phyloP scores from a whole-genome alignment of 2,329 filamentous ascomycete species.

The Ceratocystis destructans region DNA sequence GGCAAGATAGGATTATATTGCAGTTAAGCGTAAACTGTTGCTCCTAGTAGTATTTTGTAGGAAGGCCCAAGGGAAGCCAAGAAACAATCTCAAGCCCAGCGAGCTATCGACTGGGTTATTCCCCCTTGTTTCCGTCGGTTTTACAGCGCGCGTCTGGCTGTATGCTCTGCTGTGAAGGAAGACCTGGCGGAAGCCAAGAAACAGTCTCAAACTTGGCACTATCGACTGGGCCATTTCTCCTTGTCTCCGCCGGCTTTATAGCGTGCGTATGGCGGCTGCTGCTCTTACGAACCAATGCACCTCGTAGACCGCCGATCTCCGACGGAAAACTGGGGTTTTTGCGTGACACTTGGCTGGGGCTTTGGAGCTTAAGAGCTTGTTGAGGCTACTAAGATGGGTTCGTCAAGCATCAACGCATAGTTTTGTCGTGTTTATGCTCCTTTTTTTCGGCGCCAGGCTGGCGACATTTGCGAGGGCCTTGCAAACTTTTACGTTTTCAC shows the following conservation, averaged over 20 bases:
- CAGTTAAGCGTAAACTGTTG: too few relatives aligned
- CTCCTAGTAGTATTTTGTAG: too few relatives aligned
- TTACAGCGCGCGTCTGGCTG: background rate
- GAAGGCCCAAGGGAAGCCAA: too few relatives aligned
- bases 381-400: background rate
- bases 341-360: background rate
- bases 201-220: background rate
- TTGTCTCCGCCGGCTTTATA: background rate
- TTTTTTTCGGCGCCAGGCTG: background rate
- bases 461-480: slow-evolving; percentile 3
- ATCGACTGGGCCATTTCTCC: background rate
- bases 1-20: too few relatives aligned
- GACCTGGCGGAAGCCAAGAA: too few relatives aligned
- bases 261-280: background rate
- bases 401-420: slow-evolving; percentile 1
- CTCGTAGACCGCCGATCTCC: background rate
- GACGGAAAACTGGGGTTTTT: background rate
- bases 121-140: background rate
- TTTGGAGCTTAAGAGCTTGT: background rate
- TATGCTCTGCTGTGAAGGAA: too few relatives aligned
- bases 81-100: background rate
- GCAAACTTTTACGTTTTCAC: slow-evolving; percentile 8
- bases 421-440: slow-evolving; percentile 2
- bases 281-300: too few relatives aligned
- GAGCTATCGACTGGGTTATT: background rate